Base-by-base conservation (phyloP, 306 rosid genomes). In the Fagus crenata region DNA sequence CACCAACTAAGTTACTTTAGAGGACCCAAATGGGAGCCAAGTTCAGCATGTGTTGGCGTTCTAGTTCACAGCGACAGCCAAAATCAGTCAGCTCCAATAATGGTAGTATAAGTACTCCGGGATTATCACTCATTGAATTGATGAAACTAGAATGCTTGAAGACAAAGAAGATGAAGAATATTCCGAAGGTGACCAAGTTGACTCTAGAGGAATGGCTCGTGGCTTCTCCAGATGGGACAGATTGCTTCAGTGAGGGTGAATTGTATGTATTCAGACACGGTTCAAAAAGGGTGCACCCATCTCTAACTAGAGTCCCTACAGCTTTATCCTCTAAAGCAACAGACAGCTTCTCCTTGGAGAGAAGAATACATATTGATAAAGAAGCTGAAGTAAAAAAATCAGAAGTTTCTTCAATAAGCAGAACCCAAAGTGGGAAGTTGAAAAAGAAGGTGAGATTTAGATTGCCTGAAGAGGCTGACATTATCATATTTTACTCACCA, bases 401-500 rank as follows among this genome's bases (percentile, higher is more conserved):
- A 8, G 68, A 40, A 31, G 55, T 9, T 15, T 9, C 53, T 77
- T 35, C 69, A 5, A 42, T 18, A 36, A 49, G 74, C 7, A 41
- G 53, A 72, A 75, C 58, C 56, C 35, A 63, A 78, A 83, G 73
- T 67, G 74, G 78, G 74, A 80, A 79, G 76, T 63, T 6, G 70
- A 78, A 46, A 14, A 86, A 78, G 67, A 81, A 32, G 79, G 87
- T 84, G n/a, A 79, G 81, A 42, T 84, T 84, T 69, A 81, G 67
- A 49, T 77, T 85, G 49, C 85, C 88, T 1, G 81, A 84, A 59
- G 86, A 81, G 67, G 81, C 77, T 31, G 87, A 86, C 61, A 37
- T 86, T 37, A 5, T 81, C 69, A 43, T 79, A 36, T 61, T 81
- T 76, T 41, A 71, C 77, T 78, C 87, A 11, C 84, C 82, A 0